Conservation (phyloP, 108 stramenopile species). For the Cyclotella distinguenda region DNA sequence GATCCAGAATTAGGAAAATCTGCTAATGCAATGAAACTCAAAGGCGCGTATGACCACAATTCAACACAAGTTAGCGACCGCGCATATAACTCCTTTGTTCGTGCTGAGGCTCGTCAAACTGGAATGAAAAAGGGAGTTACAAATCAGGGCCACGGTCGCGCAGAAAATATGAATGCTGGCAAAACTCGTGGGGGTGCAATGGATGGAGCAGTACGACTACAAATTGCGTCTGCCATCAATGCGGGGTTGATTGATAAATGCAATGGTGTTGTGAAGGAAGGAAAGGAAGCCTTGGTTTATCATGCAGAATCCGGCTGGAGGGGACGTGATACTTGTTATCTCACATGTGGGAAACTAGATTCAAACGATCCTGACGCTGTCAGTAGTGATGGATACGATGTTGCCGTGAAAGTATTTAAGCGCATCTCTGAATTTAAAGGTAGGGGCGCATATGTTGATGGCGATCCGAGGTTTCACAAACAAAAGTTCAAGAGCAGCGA, state of each 20-base stretch:
- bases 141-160: conserved; percentile 69
- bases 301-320: conserved; percentile 59
- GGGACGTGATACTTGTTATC: background rate
- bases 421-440: conserved; percentile 69
- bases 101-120: conserved; percentile 40
- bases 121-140: conserved; percentile 70
- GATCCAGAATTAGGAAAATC: conserved; percentile 58
- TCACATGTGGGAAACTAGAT: background rate
- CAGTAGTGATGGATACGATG: conserved; percentile 62
- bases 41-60: conserved; percentile 10
- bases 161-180: conserved; percentile 58
- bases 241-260: conserved; percentile 61
- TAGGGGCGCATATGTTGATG: conserved; percentile 68
- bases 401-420: conserved; percentile 86
- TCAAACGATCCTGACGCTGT: background rate
- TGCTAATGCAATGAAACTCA: conserved; percentile 49
- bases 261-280: conserved; percentile 81
- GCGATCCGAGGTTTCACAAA: conserved; percentile 67
- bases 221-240: conserved; percentile 72
- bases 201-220: conserved; percentile 62
- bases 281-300: conserved; percentile 81
- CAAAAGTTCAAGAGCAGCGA: conserved; percentile 43
- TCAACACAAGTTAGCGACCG: conserved; percentile 25
- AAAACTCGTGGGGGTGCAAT: conserved; percentile 66
- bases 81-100: conserved; percentile 61